These are phyloP conservation scores for Durusdinium trenchii DNA, from an alignment of 73 alveolate species.

Conservation along the genomic window DNA sequence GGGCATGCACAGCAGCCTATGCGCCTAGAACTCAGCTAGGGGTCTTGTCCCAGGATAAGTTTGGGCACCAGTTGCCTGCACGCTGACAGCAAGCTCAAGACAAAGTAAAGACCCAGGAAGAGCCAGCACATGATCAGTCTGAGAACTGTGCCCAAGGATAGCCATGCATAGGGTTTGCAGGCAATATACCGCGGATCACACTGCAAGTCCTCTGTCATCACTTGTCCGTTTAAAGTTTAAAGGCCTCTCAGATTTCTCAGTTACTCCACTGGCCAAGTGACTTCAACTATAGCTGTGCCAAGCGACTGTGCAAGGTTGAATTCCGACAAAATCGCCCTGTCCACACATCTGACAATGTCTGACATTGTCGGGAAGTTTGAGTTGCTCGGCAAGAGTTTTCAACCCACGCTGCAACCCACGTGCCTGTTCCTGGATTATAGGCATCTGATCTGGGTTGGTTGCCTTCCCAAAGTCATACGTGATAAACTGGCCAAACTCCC, in stretches of 20 bases:
- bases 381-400: neutral
- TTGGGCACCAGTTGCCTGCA: slow-evolving; percentile 78
- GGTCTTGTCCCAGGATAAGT: slow-evolving; percentile 65
- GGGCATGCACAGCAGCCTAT: neutral
- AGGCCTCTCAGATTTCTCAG: neutral
- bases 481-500: slow-evolving; percentile 57
- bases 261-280: neutral
- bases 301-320: slow-evolving; percentile 61
- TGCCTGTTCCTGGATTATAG: slow-evolving; percentile 58
- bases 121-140: neutral
- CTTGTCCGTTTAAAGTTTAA: too few species aligned
- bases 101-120: neutral
- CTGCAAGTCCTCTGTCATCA: slow-evolving; percentile 39
- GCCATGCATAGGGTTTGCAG: slow-evolving; percentile 54
- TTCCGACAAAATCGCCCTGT: slow-evolving; percentile 83
- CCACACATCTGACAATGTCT: neutral
- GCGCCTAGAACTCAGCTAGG: neutral
- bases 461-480: slow-evolving; percentile 86
- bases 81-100: neutral
- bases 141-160: slow-evolving; percentile 13
- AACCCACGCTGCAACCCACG: neutral
- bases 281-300: neutral
- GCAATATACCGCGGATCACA: slow-evolving; percentile 60
- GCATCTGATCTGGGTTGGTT: slow-evolving; percentile 85
- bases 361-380: neutral